phyloP scores from a whole-genome alignment of 192 early-diverging fungal species.

The Backusella tarrabulga region DNA sequence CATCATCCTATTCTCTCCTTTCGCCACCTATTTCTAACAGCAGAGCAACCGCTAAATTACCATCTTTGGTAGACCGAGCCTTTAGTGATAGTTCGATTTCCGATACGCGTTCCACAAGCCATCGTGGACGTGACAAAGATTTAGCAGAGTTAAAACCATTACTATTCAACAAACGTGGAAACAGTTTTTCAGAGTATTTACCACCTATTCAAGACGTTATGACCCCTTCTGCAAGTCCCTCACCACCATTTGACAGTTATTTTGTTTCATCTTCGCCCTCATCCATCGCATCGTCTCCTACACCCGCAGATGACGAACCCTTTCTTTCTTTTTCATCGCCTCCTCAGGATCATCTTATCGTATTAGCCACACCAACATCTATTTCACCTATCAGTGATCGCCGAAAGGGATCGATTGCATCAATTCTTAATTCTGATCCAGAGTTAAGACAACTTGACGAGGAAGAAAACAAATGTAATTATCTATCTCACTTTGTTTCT shows the following conservation, averaged over 20 bases:
- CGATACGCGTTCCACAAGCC: conserved; percentile 8
- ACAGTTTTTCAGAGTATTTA: background rate
- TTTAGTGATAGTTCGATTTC: conserved; percentile 2
- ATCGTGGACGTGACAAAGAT: conserved; percentile 5
- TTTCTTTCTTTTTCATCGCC: background rate
- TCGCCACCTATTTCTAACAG: background rate
- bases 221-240: conserved; percentile 14
- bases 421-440: conserved; percentile 27
- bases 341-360: background rate
- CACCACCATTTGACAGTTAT: conserved; percentile 14
- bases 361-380: background rate
- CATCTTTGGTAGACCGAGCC: conserved; percentile 7
- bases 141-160: conserved; percentile 13
- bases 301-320: conserved; percentile 4
- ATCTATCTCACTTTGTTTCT: conserved; percentile 16
- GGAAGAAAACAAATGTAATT: conserved; percentile 15
- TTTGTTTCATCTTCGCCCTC: background rate
- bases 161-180: background rate
- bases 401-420: conserved; percentile 35
- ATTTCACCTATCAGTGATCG: background rate
- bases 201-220: conserved; percentile 20
- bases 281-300: conserved; percentile 11
- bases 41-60: background rate
- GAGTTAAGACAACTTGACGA: conserved; percentile 14
- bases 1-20: background rate